Base-by-base conservation (phyloP, 306 rosid genomes). In the Albizia julibrissin region DNA sequence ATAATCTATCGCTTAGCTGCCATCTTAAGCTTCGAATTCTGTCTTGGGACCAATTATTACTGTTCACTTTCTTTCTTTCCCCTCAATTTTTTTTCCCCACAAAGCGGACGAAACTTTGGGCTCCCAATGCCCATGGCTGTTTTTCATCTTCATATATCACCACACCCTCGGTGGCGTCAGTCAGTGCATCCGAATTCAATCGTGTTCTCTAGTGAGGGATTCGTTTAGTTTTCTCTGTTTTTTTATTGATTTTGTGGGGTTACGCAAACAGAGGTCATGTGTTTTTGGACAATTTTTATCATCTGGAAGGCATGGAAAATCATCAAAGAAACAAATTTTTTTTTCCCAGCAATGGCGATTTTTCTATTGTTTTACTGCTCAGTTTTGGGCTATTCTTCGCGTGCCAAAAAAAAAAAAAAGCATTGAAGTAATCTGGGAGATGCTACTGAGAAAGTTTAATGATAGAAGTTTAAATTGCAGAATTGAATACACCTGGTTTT, bases 121-220 rank as follows among this genome's bases (percentile, higher is more conserved):
- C 62, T 73, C 26, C 29, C 6, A 67, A 80, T 85, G 90, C 87
- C n/a, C n/a, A 67, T 76, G 81, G 43, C 71, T 19, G 24, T 65
- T 69, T 74, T 44, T 70, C 27, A 3, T 47, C 40, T 27, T 72
- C 49, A 21, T 26, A 10, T 54, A 44, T 66, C 27, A 19, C 8
- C 3, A 4, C n/a, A n/a, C 65, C 77, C 52, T 72, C 26, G 31
- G 72, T 72, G 52, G 79, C 21, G 13, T 70, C 75, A 22, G 1
- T 69, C 13, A 22, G 33, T 40, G 54, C 22, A 12, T 19, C 49
- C 43, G 54, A 72, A 39, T 52, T 78, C 27, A 61, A 72, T 80
- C 29, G 6, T 14, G 47, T 27, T 11, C 39, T 12, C 59, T 72
- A 26, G 26, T 6, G 37, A 9, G 16, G 21, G 15, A 8, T 18